phyloP scores from a whole-genome alignment of 2,329 filamentous ascomycete species.

The Fusarium caatingaense region DNA sequence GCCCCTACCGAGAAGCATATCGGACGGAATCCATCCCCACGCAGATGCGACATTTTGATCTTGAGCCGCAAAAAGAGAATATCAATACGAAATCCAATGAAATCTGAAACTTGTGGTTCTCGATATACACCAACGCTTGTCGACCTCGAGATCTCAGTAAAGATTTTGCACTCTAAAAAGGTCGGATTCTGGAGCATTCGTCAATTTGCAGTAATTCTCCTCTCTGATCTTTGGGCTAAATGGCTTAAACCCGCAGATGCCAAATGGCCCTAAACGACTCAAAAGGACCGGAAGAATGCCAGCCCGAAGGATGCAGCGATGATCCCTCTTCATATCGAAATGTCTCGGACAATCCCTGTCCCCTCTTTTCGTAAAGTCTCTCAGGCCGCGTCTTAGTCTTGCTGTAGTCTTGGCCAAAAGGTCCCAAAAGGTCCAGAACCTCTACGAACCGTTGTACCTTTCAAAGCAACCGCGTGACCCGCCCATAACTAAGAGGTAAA shows the following conservation, averaged over 20 bases:
- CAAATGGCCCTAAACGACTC: not conserved
- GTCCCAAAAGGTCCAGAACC: slow-evolving; percentile 1
- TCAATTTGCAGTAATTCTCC: slow-evolving; percentile 8
- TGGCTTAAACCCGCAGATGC: not conserved
- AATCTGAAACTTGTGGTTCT: slow-evolving; percentile 19
- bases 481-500: slow-evolving; percentile 5
- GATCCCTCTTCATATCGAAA: slow-evolving; percentile 25
- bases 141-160: slow-evolving; percentile 20
- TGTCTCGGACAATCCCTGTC: slow-evolving; percentile 22
- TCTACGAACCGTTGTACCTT: slow-evolving; percentile 34
- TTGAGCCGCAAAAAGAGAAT: slow-evolving; percentile 30
- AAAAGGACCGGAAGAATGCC: slow-evolving; percentile 27
- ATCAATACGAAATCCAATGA: slow-evolving; percentile 7
- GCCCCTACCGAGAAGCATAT: slow-evolving; percentile 34
- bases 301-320: slow-evolving; percentile 18
- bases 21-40: slow-evolving; percentile 28
- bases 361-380: not conserved
- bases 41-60: slow-evolving; percentile 15
- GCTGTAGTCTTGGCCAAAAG: slow-evolving; percentile 8
- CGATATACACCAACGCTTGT: slow-evolving; percentile 28
- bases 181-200: not conserved
- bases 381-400: slow-evolving; percentile 13
- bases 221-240: slow-evolving; percentile 5
- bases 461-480: slow-evolving; percentile 35
- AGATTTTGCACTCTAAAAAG: not conserved